A percentile compares a stretch with the other conserved stretches of the same genome.
phyloP scores from a whole-genome alignment of 805 yeast species.

The Lipomyces chichibuensis region DNA sequence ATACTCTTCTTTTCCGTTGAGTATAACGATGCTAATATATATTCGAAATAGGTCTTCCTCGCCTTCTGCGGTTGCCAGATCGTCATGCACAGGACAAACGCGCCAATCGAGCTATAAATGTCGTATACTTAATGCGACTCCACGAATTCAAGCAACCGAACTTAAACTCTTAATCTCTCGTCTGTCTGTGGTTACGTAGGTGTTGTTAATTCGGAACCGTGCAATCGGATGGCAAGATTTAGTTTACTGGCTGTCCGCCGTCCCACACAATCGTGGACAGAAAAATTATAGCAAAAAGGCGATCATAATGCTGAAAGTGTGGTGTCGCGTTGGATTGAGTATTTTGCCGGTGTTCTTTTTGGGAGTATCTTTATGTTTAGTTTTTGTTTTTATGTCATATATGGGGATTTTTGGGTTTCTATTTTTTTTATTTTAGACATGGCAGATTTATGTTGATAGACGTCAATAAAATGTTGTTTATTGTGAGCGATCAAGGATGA shows the following conservation, averaged over 20 bases:
- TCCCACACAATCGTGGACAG: neutral
- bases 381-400: conserved; percentile 9
- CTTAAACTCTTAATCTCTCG: conserved; percentile 6
- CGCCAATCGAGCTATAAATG: conserved; percentile 36
- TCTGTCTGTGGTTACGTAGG: conserved; percentile 9
- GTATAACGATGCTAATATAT: neutral
- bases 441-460: conserved; percentile 8
- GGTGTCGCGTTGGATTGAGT: neutral
- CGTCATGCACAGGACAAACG: conserved; percentile 41
- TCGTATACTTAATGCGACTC: neutral
- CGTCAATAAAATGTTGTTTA: neutral
- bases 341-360: neutral
- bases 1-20: neutral
- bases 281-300: neutral
- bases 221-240: neutral
- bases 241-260: neutral
- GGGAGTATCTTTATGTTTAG: conserved; percentile 9
- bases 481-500: neutral
- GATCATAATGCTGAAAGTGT: neutral
- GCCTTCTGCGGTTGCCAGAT: conserved; percentile 90
- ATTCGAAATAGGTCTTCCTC: conserved; percentile 56
- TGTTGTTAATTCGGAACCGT: neutral
- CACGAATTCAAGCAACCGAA: neutral
- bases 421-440: conserved; percentile 4
- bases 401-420: conserved; percentile 7